A percentile compares a stretch with the other conserved stretches of the same genome.
Evolutionary conservation across 805 yeast species (phyloP).

Genomic region (Starmerella riodocensis): DNA sequence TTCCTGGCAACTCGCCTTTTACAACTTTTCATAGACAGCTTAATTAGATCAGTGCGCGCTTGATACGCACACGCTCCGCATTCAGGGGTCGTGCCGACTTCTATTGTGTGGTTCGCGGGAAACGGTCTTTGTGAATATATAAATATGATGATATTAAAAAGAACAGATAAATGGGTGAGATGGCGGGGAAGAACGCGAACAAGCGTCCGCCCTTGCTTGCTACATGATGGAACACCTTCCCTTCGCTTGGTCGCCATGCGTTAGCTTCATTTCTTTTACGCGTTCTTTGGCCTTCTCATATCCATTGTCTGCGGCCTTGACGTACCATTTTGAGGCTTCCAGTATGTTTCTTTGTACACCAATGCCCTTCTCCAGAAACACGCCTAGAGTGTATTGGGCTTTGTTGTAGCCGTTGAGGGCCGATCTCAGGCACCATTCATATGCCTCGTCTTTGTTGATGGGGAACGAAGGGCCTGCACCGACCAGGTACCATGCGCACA

Average conservation of each 20-base stretch:
- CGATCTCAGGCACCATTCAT: conserved; percentile 85
- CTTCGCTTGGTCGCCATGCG: conserved; percentile 24
- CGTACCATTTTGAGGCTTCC: conserved; percentile 63
- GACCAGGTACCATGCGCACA: conserved; percentile 93
- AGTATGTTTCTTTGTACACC: conserved; percentile 54
- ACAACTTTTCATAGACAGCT: too few relatives aligned
- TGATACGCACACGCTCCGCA: too few relatives aligned
- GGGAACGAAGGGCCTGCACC: conserved; percentile 78
- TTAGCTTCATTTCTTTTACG: conserved; percentile 15
- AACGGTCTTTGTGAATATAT: too few relatives aligned
- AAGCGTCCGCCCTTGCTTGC: too few relatives aligned
- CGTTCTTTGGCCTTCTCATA: conserved; percentile 38
- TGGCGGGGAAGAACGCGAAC: too few relatives aligned
- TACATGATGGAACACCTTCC: conserved; percentile 35
- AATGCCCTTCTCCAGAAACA: conserved; percentile 73
- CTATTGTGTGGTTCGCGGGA: too few relatives aligned
- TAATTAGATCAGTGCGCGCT: too few relatives aligned
- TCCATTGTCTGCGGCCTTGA: conserved; percentile 53
- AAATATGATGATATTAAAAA: too few relatives aligned
- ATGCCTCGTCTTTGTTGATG: conserved; percentile 71
- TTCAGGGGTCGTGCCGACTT: too few relatives aligned
- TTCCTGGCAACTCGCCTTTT: too few relatives aligned
- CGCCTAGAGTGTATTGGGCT: conserved; percentile 76
- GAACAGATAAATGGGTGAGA: too few relatives aligned
- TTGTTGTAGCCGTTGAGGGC: conserved; percentile 62